Base-by-base conservation (phyloP, 202 grass and related monocot genomes). In the Setaria viridis region DNA sequence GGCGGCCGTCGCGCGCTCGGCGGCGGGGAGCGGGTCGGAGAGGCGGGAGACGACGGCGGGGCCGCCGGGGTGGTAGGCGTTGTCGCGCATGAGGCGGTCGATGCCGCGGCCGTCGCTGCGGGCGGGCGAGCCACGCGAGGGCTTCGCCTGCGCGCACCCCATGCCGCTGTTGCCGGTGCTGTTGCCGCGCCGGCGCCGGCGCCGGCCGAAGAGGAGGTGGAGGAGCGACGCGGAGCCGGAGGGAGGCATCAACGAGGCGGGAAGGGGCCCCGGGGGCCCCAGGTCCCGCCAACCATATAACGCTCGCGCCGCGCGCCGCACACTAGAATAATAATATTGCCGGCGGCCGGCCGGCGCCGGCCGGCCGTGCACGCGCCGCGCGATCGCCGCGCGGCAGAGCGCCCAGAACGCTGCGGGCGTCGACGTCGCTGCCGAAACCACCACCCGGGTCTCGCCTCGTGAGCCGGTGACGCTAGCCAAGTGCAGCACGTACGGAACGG, bases 81-180 rank as follows among this genome's bases (percentile, higher is more conserved):
- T 32, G 62, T 63, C 47, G 83, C 53, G 80, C 76, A 50, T 94
- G 11, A 74, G 80, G 39, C 30, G 59, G 19, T 91, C 88, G 58
- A 91, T 62, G 76, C 76, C 73, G 29, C 37, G 77, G 62, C 74
- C 76, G 66, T 72, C 78, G 85, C 80, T 80, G 70, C 74, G 67
- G 15, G 78, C 68, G 0, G 92, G 89, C 34, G 92, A 90, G 63
- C 72, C 70, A 5, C 65, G 46, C 11, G 89, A 80, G 17, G 92
- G 62, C 85, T 90, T 94, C 11, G 74, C 78, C 25, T 90, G 92
- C 33, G 82, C 79, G 89, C 89, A 94, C 21, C 92, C 92, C 92
- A 94, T 94, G 82, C 1, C 33, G 6, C 1, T 6, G 58, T 3
- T 9, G 59, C 1, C 4, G 60, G 46, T 62, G 35, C 62, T 14